A percentile compares a stretch with the other conserved stretches of the same genome.
phyloP scores from a whole-genome alignment of 768 basidiomycete species.

The Lactarius trivialis region DNA sequence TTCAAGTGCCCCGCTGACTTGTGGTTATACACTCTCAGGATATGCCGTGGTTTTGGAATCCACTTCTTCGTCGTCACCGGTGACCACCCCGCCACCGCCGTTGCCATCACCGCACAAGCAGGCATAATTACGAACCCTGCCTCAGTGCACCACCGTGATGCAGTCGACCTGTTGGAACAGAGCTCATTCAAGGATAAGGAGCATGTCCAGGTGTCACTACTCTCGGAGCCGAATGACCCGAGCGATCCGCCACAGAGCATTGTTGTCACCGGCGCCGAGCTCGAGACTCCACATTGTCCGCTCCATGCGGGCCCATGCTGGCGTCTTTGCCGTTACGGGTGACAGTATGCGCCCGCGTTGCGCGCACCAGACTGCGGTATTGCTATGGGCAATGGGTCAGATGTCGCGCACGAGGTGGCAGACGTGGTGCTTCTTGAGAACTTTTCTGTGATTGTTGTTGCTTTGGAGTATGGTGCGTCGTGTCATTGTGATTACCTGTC shows the following conservation, averaged over 20 bases:
- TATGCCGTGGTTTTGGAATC: constrained; percentile 49
- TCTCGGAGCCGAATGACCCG: not conserved
- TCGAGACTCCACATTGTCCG: constrained; percentile 49
- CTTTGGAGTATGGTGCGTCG: constrained; percentile 49
- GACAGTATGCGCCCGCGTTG: constrained; percentile 55
- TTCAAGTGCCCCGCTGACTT: no score
- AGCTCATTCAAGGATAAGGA: constrained; percentile 30
- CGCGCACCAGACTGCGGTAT: constrained; percentile 58
- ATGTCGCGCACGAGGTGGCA: constrained; percentile 50
- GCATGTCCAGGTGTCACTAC: constrained; percentile 22
- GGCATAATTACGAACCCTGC: constrained; percentile 43
- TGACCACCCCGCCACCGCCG: constrained; percentile 53
- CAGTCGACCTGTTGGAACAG: constrained; percentile 34
- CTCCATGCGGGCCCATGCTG: constrained; percentile 44
- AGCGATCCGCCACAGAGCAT: constrained; percentile 30
- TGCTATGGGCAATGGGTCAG: constrained; percentile 49
- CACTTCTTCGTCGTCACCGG: constrained; percentile 59
- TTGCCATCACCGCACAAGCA: constrained; percentile 58
- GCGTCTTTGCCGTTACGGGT: constrained; percentile 57
- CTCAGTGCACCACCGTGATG: constrained; percentile 33
- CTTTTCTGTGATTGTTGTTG: constrained; percentile 58
- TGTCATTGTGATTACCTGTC: not conserved
- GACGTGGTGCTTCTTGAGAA: constrained; percentile 61
- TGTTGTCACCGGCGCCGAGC: constrained; percentile 37
- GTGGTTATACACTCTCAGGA: constrained; percentile 19